These are phyloP conservation scores for Mentha longifolia DNA, from an alignment of 257 asterid species.

Conservation along the genomic window DNA sequence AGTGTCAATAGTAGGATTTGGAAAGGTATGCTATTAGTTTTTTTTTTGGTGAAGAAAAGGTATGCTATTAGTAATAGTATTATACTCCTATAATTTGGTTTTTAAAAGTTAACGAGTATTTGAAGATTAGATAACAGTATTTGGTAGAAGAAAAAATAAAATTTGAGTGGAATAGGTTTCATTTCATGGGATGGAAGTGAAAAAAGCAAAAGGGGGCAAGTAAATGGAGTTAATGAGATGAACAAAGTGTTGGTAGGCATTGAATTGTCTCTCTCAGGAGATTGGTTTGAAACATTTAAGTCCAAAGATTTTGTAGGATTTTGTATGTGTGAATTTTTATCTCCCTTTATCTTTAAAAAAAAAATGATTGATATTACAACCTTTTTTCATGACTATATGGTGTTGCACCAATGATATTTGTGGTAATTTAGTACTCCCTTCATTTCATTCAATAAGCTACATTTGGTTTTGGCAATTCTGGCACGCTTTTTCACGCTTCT, in stretches of 20 bases:
- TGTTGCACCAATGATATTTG: no score
- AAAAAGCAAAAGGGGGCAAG: constrained; percentile 5
- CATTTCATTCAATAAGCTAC: no score
- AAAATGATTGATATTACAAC: background rate
- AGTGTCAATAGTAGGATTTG: no score
- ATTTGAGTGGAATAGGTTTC: background rate
- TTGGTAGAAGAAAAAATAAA: background rate
- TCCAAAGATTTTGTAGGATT: constrained; percentile 16
- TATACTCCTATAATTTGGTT: background rate
- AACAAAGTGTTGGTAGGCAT: constrained; percentile 32
- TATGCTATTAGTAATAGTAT: background rate
- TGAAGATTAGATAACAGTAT: background rate
- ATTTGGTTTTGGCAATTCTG: no score
- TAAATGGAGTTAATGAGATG: constrained; percentile 25
- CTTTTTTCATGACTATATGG: background rate
- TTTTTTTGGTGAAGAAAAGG: no score
- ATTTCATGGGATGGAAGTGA: constrained; percentile 15
- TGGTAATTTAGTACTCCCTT: no score
- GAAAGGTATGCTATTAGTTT: no score
- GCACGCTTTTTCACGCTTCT: no score
- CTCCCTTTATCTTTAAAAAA: background rate
- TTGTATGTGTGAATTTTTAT: background rate
- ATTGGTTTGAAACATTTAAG: constrained; percentile 32
- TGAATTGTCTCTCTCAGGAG: constrained; percentile 35
- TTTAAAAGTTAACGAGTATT: no score